These are phyloP conservation scores for Royoungia palumana DNA, from an alignment of 768 basidiomycete genomes.

Conservation along the genomic window DNA sequence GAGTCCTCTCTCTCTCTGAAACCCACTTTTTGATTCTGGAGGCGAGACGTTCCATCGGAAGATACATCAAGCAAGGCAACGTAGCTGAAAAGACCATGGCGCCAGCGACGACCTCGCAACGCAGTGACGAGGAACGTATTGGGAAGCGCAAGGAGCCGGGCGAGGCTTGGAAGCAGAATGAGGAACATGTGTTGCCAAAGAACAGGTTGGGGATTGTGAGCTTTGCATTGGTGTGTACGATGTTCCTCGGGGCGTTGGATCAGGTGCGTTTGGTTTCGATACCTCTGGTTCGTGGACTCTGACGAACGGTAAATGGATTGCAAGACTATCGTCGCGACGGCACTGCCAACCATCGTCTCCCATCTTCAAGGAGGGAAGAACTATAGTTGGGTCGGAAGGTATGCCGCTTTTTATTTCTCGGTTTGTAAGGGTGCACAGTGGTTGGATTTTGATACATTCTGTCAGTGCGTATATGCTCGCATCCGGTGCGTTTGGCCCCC, in stretches of 20 bases:
- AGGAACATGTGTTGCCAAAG: conserved; percentile 48
- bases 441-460: background rate
- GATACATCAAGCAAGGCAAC: too few species aligned
- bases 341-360: conserved; percentile 66
- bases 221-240: conserved; percentile 25
- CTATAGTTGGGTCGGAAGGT: conserved; percentile 76
- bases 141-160: conserved; percentile 29
- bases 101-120: too few species aligned
- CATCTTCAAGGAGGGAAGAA: conserved; percentile 56
- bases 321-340: conserved; percentile 65
- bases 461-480: conserved; percentile 72
- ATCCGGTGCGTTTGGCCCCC: conserved; percentile 58
- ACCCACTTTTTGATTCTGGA: too few species aligned
- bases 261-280: conserved; percentile 36
- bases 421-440: too few species aligned
- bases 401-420: conserved; percentile 1
- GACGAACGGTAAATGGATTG: background rate
- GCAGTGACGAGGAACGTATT: background rate
- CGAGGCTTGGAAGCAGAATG: conserved; percentile 49
- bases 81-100: too few species aligned
- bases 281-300: background rate
- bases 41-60: too few species aligned
- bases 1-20: too few species aligned
- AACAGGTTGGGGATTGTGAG: conserved; percentile 22
- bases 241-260: conserved; percentile 48